Evolutionary conservation across 768 basidiomycete genomes (phyloP), one percentile per base, ranked within the genome.

Genomic region (Rhizopogon vesiculosus): DNA sequence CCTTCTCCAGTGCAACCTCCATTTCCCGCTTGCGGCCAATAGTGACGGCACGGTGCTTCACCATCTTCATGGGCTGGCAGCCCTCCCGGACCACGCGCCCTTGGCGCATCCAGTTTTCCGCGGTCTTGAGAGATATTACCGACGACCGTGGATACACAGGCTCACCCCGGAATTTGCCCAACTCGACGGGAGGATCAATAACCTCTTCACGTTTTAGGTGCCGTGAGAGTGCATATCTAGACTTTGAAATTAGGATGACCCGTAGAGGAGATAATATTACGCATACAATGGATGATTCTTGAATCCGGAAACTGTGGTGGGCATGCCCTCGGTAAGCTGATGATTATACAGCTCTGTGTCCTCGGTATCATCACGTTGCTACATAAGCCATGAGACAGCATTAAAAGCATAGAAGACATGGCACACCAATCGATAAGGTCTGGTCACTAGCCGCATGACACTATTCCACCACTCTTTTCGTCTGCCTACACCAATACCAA

Each of bases 341-440:
- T 83, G 83, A 0, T 75, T 75, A 56, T 89, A 78, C 22, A 99
- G 75, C 70, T 97, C 93, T 25, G 91, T 89, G 62, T 98, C 93
- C 72, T 99, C 97, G 6, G 90, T 68, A 60, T 96, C 91, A 68
- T 98, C 96, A 58, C 97, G 83, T 68, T 93, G 81, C 96, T 97
- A 58, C 54, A 62, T 63, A 38, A 60, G 66, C 59, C 62, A 61
- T 59, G 28, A 61, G 44, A 42, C 18, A n/a, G 35, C 35, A 45
- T 38, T 41, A 42, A 22, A 45, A 18, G 51, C 58, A 61, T 50
- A 66, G 59, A 56, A 53, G 56, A 50, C 19, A 33, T 46, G 53
- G 61, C 84, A 61, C 66, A 95, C 96, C 63, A 99, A 72, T 66
- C 87, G 80, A 76, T 91, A 97, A 0, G 89, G 89, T 55, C 96